These are phyloP conservation scores for Colletotrichum eremochloae DNA, from an alignment of 2,329 filamentous ascomycete genomes.

Conservation along the genomic window DNA sequence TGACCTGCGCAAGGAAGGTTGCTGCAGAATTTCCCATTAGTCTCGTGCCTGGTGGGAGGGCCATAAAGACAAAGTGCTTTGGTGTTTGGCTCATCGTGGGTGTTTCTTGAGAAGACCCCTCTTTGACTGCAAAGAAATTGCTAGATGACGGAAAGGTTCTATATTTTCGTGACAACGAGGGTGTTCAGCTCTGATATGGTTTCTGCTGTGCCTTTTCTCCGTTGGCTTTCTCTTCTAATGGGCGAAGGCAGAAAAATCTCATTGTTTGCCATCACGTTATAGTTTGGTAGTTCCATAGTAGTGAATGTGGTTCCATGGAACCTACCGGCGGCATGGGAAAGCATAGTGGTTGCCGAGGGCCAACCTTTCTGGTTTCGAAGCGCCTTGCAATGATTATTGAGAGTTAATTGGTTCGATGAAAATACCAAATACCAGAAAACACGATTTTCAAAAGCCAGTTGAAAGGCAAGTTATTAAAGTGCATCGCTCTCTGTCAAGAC, in stretches of 20 bases:
- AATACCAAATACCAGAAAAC: background rate
- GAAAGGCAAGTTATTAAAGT: background rate
- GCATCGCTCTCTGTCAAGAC: background rate
- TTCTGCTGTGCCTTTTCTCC: background rate
- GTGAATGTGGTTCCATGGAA: background rate
- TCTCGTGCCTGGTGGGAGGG: background rate
- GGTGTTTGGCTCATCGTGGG: background rate
- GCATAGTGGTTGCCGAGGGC: background rate
- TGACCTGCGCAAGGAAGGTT: background rate
- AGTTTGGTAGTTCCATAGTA: background rate
- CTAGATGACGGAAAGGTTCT: background rate
- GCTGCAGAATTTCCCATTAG: background rate
- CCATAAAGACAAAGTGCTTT: constrained; percentile 18
- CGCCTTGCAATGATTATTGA: background rate
- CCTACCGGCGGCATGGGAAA: background rate
- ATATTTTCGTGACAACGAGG: background rate
- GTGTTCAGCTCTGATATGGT: background rate
- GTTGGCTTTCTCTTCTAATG: background rate
- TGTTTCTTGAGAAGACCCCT: too few relatives aligned
- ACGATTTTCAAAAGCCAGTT: background rate
- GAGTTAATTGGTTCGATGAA: too few relatives aligned
- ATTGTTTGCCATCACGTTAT: background rate
- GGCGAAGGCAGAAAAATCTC: background rate
- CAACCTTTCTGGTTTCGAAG: too few relatives aligned
- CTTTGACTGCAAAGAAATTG: too few relatives aligned